Conservation (phyloP, 371 early-diverging fungal species). For the Apophysomyces sp. region DNA sequence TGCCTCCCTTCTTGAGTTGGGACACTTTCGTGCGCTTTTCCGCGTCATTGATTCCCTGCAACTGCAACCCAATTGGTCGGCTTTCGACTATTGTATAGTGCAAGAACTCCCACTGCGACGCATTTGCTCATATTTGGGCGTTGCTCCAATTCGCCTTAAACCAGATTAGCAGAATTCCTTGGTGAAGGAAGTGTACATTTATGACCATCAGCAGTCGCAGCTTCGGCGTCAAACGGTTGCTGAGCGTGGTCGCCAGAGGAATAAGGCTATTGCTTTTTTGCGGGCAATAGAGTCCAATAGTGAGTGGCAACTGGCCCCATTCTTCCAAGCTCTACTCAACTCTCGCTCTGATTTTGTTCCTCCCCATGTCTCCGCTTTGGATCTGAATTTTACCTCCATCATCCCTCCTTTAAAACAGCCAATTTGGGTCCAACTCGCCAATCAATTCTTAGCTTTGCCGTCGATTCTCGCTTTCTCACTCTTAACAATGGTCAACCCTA, state of each 20-base stretch:
- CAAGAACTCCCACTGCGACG: background rate
- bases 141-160: background rate
- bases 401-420: background rate
- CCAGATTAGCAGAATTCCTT: background rate
- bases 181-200: background rate
- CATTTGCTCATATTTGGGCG: background rate
- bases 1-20: background rate
- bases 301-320: background rate
- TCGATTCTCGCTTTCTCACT: background rate
- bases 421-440: background rate
- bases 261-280: background rate
- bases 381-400: background rate
- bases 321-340: background rate
- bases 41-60: background rate
- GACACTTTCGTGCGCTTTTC: background rate
- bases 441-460: background rate
- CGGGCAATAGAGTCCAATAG: background rate
- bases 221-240: background rate
- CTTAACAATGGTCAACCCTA: background rate
- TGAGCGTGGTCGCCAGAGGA: background rate
- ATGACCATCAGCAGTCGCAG: background rate
- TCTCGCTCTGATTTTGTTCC: background rate
- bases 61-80: background rate
- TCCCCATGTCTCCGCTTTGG: background rate
- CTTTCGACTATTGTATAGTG: background rate